phyloP scores from a whole-genome alignment of 768 basidiomycete genomes.

The Dioszegia crocea region DNA sequence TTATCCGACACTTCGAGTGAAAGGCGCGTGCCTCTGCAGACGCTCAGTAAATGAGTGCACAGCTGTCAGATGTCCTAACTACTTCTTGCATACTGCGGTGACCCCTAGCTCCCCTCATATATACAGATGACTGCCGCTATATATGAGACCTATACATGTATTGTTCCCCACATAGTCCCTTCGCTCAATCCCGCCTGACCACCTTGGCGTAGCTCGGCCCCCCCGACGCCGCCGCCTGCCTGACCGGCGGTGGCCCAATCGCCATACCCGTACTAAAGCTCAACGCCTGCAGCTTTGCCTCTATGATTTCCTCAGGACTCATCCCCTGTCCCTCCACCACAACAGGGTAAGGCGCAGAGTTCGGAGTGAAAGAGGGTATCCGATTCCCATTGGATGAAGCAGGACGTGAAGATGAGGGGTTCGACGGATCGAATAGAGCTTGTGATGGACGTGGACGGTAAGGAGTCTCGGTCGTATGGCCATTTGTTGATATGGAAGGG shows the following conservation, averaged over 20 bases:
- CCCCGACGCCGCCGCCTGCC: not conserved
- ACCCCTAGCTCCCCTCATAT: not conserved
- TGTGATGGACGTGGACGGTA: slow-evolving; percentile 5
- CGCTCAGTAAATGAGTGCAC: too few species aligned
- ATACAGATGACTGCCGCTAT: not conserved
- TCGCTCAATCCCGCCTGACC: slow-evolving; percentile 34
- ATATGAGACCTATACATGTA: not conserved
- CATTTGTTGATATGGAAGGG: too few species aligned
- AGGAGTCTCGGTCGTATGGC: too few species aligned
- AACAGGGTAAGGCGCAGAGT: not conserved
- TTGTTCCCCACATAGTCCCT: not conserved
- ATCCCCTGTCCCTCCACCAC: not conserved
- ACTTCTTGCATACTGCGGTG: slow-evolving; percentile 2
- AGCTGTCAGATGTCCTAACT: too few species aligned
- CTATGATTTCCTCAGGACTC: slow-evolving; percentile 34
- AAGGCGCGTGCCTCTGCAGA: too few species aligned
- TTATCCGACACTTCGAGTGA: too few species aligned
- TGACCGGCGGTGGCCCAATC: slow-evolving; percentile 33
- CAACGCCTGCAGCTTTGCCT: slow-evolving; percentile 39
- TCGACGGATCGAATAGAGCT: slow-evolving; percentile 31
- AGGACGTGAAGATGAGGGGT: slow-evolving; percentile 11
- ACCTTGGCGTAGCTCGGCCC: slow-evolving; percentile 38
- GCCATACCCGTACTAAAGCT: slow-evolving; percentile 28
- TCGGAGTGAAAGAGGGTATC: not conserved
- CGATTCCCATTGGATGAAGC: not conserved